Base-by-base conservation (phyloP, 2,329 filamentous ascomycete species). In the Colletotrichum navitas region DNA sequence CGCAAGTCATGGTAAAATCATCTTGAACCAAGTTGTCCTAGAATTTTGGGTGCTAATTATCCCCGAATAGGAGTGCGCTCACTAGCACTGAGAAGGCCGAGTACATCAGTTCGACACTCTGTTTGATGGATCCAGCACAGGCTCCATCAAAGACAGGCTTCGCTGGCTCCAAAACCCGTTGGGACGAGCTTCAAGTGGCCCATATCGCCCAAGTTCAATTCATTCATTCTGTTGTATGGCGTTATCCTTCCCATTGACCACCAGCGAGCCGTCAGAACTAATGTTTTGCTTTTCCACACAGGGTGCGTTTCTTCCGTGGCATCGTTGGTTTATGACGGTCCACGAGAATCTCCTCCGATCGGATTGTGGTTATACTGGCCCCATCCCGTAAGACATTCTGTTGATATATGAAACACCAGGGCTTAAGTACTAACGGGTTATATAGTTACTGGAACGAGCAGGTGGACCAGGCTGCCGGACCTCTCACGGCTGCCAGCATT, bases 221-320 rank as follows among this genome's bases (percentile, higher is more conserved):
- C 32, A 60, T 71, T 3, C 71, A 73, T 68, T 32, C 18, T 18
- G 67, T 71, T n/a, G 71, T 73, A 67, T 49, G 71, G 21, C 4
- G 11, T 14, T 16, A 21, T 7, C 2, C 34, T 24, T 24, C 12
- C 10, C 7, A 47, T 12, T 11, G 1, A 8, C 1, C 7, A 55
- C 11, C 21, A 5, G 5, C 3, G 10, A 55, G 5, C 3, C 11
- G 16, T 24, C 6, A 16, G 11, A 34, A 36, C 32, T 55, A 24
- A 55, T 5, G 6, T 14, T 34, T 36, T 7, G 1, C 10, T n/a
- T 24, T 7, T 24, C 4, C 26, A 24, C 16, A 24, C 1, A 72
- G 70, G 70, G 70, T 16, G 47, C 61, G 4, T 82, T 83, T 71
- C 77, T 83, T 39, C 80, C 81, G 0, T 82, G 78, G 76, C 81